Conservation (phyloP, 2,329 filamentous ascomycete species). For the Orbilia oligospora region DNA sequence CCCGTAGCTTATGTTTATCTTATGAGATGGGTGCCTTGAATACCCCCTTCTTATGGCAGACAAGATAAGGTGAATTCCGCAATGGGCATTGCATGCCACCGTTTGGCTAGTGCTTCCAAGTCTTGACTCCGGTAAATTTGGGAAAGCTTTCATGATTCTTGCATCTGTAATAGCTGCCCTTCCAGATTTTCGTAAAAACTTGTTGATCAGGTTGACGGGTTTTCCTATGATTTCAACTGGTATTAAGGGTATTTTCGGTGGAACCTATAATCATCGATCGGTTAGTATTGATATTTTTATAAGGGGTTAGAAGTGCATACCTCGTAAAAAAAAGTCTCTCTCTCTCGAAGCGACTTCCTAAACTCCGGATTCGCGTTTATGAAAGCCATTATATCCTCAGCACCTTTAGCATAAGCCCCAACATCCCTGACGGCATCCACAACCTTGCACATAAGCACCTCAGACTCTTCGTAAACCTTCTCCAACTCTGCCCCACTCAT, state of each 20-base stretch:
- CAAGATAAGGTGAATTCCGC: conserved; percentile 18
- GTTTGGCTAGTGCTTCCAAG: background rate
- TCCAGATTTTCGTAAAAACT: conserved; percentile 12
- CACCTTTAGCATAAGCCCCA: conserved; percentile 17
- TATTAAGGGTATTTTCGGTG: background rate
- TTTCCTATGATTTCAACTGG: conserved; percentile 7
- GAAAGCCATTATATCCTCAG: conserved; percentile 2
- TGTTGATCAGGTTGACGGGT: conserved; percentile 34
- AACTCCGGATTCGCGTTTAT: conserved; percentile 8
- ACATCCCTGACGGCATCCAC: conserved; percentile 22
- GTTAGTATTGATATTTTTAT: background rate
- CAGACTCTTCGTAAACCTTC: conserved; percentile 31
- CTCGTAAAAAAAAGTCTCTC: conserved; percentile 25
- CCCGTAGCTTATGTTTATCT: conserved; percentile 14
- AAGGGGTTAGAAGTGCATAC: background rate
- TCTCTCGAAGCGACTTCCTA: conserved; percentile 23
- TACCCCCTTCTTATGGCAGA: conserved; percentile 20
- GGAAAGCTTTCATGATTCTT: background rate
- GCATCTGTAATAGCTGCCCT: conserved; percentile 13
- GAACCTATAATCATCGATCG: background rate
- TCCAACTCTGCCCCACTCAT: background rate
- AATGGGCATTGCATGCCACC: conserved; percentile 24
- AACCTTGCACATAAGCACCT: conserved; percentile 34
- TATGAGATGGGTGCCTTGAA: background rate
- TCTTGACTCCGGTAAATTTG: background rate